Conservation (phyloP, 2,329 filamentous ascomycete species). For the Stagonosporopsis cucurbitacearum region DNA sequence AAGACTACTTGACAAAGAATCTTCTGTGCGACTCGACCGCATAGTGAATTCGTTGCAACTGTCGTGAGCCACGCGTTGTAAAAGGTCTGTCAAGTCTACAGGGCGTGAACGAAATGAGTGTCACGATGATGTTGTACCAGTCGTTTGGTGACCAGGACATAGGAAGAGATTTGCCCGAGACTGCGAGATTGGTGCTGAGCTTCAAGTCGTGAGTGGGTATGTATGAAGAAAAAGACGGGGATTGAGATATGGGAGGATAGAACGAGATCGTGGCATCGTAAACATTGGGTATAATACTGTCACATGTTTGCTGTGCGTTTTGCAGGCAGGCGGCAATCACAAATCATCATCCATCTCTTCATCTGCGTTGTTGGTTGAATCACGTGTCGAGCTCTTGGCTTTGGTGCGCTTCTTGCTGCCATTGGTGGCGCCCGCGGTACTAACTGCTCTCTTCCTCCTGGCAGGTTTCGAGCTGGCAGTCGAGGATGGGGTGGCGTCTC, state of each 20-base stretch:
- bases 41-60: too few species aligned
- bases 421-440: constrained; percentile 27
- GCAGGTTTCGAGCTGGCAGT: constrained; percentile 24
- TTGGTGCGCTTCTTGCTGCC: constrained; percentile 36
- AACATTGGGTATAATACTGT: constrained; percentile 4
- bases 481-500: constrained; percentile 10
- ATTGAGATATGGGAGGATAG: neutral
- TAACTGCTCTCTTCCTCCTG: constrained; percentile 39
- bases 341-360: constrained; percentile 15
- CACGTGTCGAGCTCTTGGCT: constrained; percentile 31
- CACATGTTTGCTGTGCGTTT: neutral
- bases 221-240: neutral
- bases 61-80: too few species aligned
- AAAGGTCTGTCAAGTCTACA: too few species aligned
- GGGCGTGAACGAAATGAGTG: too few species aligned
- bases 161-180: too few species aligned
- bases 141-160: too few species aligned
- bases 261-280: neutral
- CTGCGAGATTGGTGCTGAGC: too few species aligned
- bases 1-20: too few species aligned
- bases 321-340: neutral
- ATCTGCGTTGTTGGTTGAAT: constrained; percentile 8
- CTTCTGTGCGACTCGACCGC: too few species aligned
- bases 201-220: neutral
- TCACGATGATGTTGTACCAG: too few species aligned